These are phyloP conservation scores for Sicyos baderoa DNA, from an alignment of 306 rosid genomes.

Conservation along the genomic window DNA sequence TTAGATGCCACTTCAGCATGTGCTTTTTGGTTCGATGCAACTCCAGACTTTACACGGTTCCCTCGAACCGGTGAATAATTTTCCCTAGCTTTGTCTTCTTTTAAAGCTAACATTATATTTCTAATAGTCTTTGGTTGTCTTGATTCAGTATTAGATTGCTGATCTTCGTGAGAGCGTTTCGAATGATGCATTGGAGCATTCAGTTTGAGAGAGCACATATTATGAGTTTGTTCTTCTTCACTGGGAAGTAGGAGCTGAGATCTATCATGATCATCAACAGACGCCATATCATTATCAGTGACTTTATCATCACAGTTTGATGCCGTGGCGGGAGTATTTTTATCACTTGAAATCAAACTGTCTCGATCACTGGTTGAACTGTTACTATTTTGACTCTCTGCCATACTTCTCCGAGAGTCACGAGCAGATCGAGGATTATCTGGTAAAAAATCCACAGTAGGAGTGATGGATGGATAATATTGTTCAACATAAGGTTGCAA, in stretches of 20 bases:
- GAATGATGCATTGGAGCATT: slow-evolving; percentile 34
- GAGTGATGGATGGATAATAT: slow-evolving; percentile 59
- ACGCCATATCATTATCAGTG: slow-evolving; percentile 45
- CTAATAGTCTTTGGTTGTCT: slow-evolving; percentile 70
- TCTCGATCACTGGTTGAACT: slow-evolving; percentile 86
- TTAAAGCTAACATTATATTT: slow-evolving; percentile 75
- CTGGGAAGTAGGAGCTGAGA: slow-evolving; percentile 39
- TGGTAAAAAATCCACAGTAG: slow-evolving; percentile 38
- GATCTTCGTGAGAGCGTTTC: slow-evolving; percentile 43
- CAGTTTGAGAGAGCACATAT: slow-evolving; percentile 31
- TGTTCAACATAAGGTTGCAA: slow-evolving; percentile 82
- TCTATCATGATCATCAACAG: slow-evolving; percentile 54
- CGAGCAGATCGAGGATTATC: slow-evolving; percentile 48
- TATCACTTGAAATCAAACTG: slow-evolving; percentile 66
- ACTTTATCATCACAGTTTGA: slow-evolving; percentile 38
- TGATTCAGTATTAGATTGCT: slow-evolving; percentile 40
- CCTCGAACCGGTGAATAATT: slow-evolving; percentile 77
- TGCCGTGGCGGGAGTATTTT: slow-evolving; percentile 31
- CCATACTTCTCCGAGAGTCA: slow-evolving; percentile 52
- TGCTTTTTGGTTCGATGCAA: slow-evolving; percentile 39
- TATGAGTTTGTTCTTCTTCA: slow-evolving; percentile 42
- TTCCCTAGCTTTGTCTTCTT: slow-evolving; percentile 76
- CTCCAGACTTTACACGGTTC: slow-evolving; percentile 43
- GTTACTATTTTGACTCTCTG: slow-evolving; percentile 82
- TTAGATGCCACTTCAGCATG: slow-evolving; percentile 48